These are phyloP conservation scores for Keithomyces neogunnii DNA, from an alignment of 2,329 filamentous ascomycete genomes.

Conservation along the genomic window DNA sequence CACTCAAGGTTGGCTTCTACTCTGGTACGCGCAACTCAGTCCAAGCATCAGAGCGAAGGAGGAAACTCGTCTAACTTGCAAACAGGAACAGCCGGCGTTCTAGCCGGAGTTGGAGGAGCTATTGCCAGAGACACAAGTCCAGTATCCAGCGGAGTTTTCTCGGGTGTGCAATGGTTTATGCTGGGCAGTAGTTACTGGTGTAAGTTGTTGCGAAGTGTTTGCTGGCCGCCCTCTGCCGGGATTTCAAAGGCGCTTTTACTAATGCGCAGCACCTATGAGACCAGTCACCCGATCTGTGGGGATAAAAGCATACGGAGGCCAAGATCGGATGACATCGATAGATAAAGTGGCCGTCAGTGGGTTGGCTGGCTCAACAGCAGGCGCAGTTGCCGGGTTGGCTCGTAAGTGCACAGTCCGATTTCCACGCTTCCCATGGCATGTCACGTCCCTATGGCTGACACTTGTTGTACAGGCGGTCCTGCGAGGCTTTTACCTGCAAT, in stretches of 20 bases:
- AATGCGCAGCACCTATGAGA: neutral
- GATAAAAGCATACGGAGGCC: slow-evolving; percentile 38
- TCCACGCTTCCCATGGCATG: neutral
- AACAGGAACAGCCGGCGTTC: slow-evolving; percentile 50
- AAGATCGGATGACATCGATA: slow-evolving; percentile 42
- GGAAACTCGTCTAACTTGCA: neutral
- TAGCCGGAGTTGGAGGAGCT: slow-evolving; percentile 61
- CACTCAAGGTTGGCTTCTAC: slow-evolving; percentile 51
- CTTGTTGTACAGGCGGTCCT: slow-evolving; percentile 34
- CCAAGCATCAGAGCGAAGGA: neutral
- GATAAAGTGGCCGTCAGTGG: slow-evolving; percentile 61
- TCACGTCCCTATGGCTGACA: slow-evolving; percentile 11
- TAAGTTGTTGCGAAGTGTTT: slow-evolving; percentile 25
- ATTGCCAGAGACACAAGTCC: slow-evolving; percentile 61
- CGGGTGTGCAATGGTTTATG: slow-evolving; percentile 73
- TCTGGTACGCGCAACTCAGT: slow-evolving; percentile 36
- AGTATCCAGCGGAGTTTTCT: slow-evolving; percentile 61
- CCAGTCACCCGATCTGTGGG: slow-evolving; percentile 40
- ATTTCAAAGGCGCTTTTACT: neutral
- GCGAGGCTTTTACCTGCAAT: slow-evolving; percentile 44
- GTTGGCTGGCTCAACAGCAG: slow-evolving; percentile 63
- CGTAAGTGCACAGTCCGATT: slow-evolving; percentile 29
- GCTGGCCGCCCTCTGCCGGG: too few relatives aligned
- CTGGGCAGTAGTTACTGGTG: slow-evolving; percentile 72
- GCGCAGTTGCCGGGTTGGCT: slow-evolving; percentile 46